Evolutionary conservation across 1,284 basidiomycete genomes (phyloP).

Genomic region (Sporisorium sorghi): DNA sequence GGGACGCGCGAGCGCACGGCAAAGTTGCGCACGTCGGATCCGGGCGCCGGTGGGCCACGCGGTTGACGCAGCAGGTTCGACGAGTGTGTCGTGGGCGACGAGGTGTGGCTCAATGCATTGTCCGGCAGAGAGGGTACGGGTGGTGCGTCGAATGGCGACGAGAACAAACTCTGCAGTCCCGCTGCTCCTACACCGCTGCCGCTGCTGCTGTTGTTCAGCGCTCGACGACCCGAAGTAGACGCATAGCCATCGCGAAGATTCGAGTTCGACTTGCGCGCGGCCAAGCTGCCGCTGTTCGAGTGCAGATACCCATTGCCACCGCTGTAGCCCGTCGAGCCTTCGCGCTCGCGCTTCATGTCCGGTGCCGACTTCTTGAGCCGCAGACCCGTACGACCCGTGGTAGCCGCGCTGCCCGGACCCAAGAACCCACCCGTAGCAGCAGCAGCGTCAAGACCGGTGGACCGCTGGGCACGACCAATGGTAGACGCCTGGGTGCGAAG

Average conservation of each 20-base stretch:
- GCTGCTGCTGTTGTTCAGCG: conserved; percentile 44
- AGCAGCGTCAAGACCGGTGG: conserved; percentile 21
- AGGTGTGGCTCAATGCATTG: conserved; percentile 17
- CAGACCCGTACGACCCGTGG: conserved; percentile 56
- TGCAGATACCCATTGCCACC: conserved; percentile 19
- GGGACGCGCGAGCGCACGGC: conserved; percentile 48
- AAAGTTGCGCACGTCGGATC: conserved; percentile 52
- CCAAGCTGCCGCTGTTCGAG: conserved; percentile 22
- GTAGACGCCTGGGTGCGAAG: conserved; percentile 59
- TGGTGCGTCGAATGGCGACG: conserved; percentile 60
- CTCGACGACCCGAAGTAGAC: conserved; percentile 69
- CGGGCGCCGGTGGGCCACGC: conserved; percentile 52
- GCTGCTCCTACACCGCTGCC: conserved; percentile 55
- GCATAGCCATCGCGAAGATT: conserved; percentile 61
- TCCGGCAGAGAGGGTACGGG: conserved; percentile 49
- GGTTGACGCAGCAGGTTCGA: conserved; percentile 56
- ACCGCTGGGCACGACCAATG: conserved; percentile 55
- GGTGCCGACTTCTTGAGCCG: conserved; percentile 67
- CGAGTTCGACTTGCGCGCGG: conserved; percentile 51
- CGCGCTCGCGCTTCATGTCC: conserved; percentile 61
- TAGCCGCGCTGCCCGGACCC: conserved; percentile 50
- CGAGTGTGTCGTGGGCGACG: conserved; percentile 24
- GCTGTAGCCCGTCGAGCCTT: conserved; percentile 22
- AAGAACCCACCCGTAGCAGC: conserved; percentile 33
- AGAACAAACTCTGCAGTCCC: conserved; percentile 58